Conservation (phyloP, 1,284 basidiomycete genomes). For the Apiotrichum sp. region DNA sequence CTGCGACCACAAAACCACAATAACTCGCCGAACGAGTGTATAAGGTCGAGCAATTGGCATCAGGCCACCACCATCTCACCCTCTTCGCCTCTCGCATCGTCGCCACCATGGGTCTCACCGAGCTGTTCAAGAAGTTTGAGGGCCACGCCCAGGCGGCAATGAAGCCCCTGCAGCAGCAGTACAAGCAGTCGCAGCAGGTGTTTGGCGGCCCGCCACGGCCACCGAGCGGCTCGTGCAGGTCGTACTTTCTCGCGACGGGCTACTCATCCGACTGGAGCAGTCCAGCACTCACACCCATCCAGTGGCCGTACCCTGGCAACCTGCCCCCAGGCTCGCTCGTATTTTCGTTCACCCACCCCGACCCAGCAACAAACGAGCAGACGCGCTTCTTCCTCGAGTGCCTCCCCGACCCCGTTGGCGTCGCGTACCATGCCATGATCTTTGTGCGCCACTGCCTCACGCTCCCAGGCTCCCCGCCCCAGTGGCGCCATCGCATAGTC, state of each 20-base stretch:
- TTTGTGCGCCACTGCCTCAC: constrained; percentile 16
- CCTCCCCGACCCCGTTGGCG: constrained; percentile 30
- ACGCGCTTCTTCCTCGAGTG: constrained; percentile 29
- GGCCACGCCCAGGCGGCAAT: background rate
- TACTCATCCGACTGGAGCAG: background rate
- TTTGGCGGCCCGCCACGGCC: background rate
- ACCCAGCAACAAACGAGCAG: constrained; percentile 6
- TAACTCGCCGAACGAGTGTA: too few species aligned
- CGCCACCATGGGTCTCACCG: background rate
- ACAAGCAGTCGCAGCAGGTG: background rate
- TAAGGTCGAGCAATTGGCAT: too few species aligned
- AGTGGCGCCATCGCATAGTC: constrained; percentile 29
- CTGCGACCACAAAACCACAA: too few species aligned
- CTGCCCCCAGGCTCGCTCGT: constrained; percentile 1
- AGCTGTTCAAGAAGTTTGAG: background rate
- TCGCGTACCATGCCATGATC: constrained; percentile 23
- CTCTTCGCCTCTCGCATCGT: too few species aligned
- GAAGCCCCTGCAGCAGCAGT: background rate
- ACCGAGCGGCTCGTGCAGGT: background rate
- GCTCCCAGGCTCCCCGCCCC: constrained; percentile 1
- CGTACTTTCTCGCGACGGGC: background rate
- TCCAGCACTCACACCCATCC: constrained; percentile 1
- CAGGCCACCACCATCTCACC: too few species aligned
- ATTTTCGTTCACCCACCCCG: constrained; percentile 6
- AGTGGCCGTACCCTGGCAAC: constrained; percentile 1